phyloP scores from a whole-genome alignment of 345 rosid genomes.

The Euphorbia lathyris region DNA sequence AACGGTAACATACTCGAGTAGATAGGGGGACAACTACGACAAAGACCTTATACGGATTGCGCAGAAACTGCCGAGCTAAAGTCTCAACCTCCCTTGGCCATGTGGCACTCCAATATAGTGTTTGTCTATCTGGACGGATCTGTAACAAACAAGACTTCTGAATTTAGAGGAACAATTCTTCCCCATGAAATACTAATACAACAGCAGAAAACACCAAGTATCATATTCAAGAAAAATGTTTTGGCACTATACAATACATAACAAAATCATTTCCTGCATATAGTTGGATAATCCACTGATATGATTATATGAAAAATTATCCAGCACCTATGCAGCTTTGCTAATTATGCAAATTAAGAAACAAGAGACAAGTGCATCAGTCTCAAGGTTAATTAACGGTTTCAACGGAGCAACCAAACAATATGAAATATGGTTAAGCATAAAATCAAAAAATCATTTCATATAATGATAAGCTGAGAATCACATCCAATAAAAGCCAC shows the following conservation, averaged over 20 bases:
- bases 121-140: conserved; percentile 98
- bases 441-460: neutral
- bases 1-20: neutral
- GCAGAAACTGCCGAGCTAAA: conserved; percentile 83
- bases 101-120: conserved; percentile 97
- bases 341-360: neutral
- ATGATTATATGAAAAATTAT: neutral
- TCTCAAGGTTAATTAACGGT: neutral
- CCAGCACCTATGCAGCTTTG: neutral
- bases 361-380: neutral
- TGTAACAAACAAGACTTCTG: conserved; percentile 24
- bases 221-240: neutral
- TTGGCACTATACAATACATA: neutral
- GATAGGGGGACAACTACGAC: neutral
- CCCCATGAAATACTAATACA: neutral
- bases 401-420: neutral
- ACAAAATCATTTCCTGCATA: neutral
- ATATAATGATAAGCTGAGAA: neutral
- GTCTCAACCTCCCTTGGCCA: conserved; percentile 96
- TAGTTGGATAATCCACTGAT: neutral
- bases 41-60: conserved; percentile 80
- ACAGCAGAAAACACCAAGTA: neutral
- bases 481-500: too few relatives aligned
- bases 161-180: neutral
- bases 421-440: neutral